Base-by-base conservation (phyloP, 345 rosid species). In the Microthlaspi erraticum region DNA sequence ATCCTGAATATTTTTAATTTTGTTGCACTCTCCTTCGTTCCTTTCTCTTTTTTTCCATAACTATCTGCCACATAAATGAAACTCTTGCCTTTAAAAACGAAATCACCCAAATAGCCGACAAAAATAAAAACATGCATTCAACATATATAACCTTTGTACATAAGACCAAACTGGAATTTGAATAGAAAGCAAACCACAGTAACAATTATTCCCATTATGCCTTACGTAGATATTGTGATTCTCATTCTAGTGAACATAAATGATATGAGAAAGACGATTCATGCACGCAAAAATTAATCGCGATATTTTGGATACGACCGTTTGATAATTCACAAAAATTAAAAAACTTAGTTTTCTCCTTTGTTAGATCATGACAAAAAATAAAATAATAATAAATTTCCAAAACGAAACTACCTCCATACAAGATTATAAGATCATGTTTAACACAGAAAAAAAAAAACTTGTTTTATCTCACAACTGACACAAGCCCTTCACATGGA, bases 171-270 rank as follows among this genome's bases (percentile, higher is more conserved):
- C n/a, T 33, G 38, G 68, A 71, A 42, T 61, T 51, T 61, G 38
- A 61, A 71, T 42, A 52, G 33, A 71, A 61, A 70, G 60, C 7
- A 49, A 70, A 70, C 2, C 57, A 58, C 41, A 8, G 19, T 10
- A 49, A 12, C 23, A 32, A 12, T n/a, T n/a, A 31, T 60, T 60
- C 36, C 42, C 53, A 60, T 19, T 39, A 9, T 32, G 68, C 17
- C 44, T 37, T 51, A 18, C 23, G 37, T 51, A 61, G 19, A 38
- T 59, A 18, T 37, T 19, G 44, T 68, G 37, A 48, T 39, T 39
- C 51, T 50, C n/a, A n/a, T n/a, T n/a, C n/a, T n/a, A 29, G 41
- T 38, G 16, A 56, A 33, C 43, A 36, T 14, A 26, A 46, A 13
- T 69, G 45, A 57, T 23, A 2, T 12, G 18, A 59, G 42, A 59